Conservation (phyloP, 139 green algal genomes). For the Tetraselmis striata region DNA sequence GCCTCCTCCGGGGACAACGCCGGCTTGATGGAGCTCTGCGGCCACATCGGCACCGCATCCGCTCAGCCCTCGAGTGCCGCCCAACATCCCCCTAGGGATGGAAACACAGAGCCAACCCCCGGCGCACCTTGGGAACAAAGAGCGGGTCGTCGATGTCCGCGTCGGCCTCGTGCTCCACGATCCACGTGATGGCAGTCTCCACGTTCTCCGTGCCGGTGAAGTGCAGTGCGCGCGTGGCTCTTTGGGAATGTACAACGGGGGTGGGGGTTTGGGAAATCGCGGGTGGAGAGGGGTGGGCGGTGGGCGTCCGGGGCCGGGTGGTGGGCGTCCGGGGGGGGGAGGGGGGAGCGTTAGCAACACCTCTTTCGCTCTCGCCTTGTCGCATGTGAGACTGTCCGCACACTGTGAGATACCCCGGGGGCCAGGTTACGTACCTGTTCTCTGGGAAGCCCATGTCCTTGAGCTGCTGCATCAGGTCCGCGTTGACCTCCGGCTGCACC, state of each 20-base stretch:
- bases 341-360: no score
- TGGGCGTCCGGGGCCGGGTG: no score
- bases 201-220: constrained; percentile 43
- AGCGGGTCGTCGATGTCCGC: constrained; percentile 66
- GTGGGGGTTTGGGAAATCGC: no score
- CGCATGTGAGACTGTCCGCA: no score
- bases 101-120: no score
- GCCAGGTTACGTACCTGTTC: constrained; percentile 16
- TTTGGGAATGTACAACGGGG: background rate
- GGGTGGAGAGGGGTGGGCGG: no score
- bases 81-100: no score
- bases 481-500: constrained; percentile 56
- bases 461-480: constrained; percentile 61
- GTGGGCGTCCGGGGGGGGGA: no score
- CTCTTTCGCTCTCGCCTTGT: no score
- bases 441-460: constrained; percentile 67
- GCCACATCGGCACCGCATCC: no score
- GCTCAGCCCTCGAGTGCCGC: no score
- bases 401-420: no score
- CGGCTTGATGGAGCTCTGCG: constrained; percentile 29
- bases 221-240: constrained; percentile 56
- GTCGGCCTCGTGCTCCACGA: constrained; percentile 74
- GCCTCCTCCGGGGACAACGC: constrained; percentile 76
- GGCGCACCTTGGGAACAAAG: constrained; percentile 47
- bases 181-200: constrained; percentile 66